These are phyloP conservation scores for Nemophila menziesii DNA, from an alignment of 257 asterid genomes.

Conservation along the genomic window DNA sequence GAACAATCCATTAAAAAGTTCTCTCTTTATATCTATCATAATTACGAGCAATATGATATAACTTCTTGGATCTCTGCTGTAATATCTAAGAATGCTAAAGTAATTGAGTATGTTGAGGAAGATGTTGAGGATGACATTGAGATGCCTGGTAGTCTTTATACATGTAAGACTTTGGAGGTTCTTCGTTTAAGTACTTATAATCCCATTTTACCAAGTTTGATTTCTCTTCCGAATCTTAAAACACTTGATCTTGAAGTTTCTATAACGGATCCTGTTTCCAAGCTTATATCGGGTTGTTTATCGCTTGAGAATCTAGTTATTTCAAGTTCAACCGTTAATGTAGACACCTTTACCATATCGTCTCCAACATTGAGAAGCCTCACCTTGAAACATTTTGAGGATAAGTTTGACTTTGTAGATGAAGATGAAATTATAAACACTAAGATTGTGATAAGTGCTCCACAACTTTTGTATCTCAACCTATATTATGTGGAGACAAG, in stretches of 20 bases:
- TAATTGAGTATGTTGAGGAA: neutral
- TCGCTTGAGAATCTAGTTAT: conserved; percentile 1
- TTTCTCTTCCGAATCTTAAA: conserved; percentile 1
- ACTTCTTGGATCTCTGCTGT: neutral
- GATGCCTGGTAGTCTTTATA: neutral
- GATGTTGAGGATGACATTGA: neutral
- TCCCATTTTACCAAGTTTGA: neutral
- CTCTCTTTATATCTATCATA: neutral
- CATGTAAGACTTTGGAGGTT: neutral
- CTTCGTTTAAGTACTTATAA: neutral
- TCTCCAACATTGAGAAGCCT: neutral
- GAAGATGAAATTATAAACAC: too few species aligned
- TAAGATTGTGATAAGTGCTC: too few species aligned
- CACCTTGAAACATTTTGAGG: too few species aligned
- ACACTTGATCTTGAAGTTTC: neutral
- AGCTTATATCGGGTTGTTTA: conserved; percentile 2
- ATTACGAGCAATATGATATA: neutral
- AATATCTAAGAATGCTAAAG: neutral
- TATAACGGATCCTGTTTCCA: neutral
- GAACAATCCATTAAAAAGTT: conserved; percentile 1
- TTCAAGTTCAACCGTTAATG: neutral
- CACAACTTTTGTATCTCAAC: too few species aligned
- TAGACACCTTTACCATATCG: neutral
- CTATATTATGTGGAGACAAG: too few species aligned
- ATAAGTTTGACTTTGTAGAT: too few species aligned